Evolutionary conservation across 2,329 filamentous ascomycete species (phyloP).

Genomic region (Hypomyces rosellus): DNA sequence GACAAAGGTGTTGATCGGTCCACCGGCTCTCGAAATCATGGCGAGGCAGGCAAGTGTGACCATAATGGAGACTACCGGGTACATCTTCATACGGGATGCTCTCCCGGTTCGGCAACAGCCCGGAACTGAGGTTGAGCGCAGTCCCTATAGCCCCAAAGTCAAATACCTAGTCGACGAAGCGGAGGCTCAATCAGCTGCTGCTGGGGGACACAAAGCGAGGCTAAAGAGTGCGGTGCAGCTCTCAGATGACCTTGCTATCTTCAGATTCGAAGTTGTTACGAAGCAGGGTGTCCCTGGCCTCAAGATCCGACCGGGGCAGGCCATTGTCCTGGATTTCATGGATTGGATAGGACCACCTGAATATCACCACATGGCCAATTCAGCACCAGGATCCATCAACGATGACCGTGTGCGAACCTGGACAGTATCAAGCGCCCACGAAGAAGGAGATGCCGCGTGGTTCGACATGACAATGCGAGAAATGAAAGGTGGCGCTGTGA

Average conservation of each 20-base stretch:
- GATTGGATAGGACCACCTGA: slow-evolving; percentile 8
- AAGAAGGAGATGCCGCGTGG: slow-evolving; percentile 2
- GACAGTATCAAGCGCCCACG: slow-evolving; percentile 9
- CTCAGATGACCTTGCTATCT: slow-evolving; percentile 7
- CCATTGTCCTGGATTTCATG: slow-evolving; percentile 7
- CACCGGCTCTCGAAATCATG: slow-evolving; percentile 2
- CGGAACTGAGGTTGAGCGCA: slow-evolving; percentile 7
- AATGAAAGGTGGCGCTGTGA: slow-evolving; percentile 8
- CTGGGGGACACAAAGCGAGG: slow-evolving; percentile 1
- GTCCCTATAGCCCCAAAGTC: slow-evolving; percentile 7
- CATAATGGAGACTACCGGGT: slow-evolving; percentile 6
- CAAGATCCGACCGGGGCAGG: slow-evolving; percentile 6
- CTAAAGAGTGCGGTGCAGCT: slow-evolving; percentile 3
- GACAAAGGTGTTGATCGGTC: slow-evolving; percentile 4
- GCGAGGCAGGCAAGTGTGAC: slow-evolving; percentile 7
- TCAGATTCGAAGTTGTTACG: slow-evolving; percentile 3
- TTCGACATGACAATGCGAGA: slow-evolving; percentile 9
- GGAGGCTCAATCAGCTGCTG: slow-evolving; percentile 2
- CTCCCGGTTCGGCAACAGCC: slow-evolving; percentile 7
- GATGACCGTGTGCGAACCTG: slow-evolving; percentile 5
- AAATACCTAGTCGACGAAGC: slow-evolving; percentile 8
- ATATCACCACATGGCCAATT: slow-evolving; percentile 11
- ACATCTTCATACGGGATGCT: slow-evolving; percentile 5
- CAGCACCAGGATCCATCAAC: slow-evolving; percentile 4
- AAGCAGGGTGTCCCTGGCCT: not conserved